Conservation (phyloP, 139 green algal genomes). For the Chloropicon primus region DNA sequence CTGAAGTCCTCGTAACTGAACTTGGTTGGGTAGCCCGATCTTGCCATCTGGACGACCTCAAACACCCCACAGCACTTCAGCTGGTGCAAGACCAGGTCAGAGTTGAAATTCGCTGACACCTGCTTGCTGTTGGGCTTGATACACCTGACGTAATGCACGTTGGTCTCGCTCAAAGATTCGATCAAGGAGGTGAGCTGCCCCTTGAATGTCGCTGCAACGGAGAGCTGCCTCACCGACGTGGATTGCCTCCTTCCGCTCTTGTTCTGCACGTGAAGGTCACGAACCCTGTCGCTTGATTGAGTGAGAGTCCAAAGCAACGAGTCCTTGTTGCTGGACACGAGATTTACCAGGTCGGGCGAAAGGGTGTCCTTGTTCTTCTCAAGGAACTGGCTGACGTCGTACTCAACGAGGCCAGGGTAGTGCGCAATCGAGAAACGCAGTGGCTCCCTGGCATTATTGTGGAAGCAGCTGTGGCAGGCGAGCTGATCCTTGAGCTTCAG, state of each 20-base stretch:
- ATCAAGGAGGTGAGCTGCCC: not conserved
- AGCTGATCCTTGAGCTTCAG: slow-evolving; percentile 1
- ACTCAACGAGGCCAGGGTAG: slow-evolving; percentile 3
- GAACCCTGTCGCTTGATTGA: not conserved
- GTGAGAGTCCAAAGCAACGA: not conserved
- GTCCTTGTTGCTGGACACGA: not conserved
- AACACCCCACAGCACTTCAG: not conserved
- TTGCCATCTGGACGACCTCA: slow-evolving; percentile 40
- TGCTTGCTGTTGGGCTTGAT: not conserved
- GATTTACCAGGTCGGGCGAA: slow-evolving; percentile 1
- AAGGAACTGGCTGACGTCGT: slow-evolving; percentile 3
- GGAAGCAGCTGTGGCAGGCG: not conserved
- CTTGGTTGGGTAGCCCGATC: slow-evolving; percentile 6
- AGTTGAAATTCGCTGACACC: not conserved
- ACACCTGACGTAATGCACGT: not conserved
- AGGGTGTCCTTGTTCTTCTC: slow-evolving; percentile 5
- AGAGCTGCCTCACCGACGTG: not conserved
- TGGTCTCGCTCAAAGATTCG: not conserved
- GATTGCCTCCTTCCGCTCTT: not conserved
- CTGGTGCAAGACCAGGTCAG: not conserved
- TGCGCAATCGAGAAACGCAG: slow-evolving; percentile 2
- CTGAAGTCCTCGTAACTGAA: not conserved
- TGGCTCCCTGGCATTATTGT: not conserved
- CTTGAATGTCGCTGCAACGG: not conserved
- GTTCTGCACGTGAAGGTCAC: not conserved